Evolutionary conservation across 1,284 basidiomycete genomes (phyloP), one percentile per base, ranked within the genome.

Genomic region (Pseudozyma flocculosa): DNA sequence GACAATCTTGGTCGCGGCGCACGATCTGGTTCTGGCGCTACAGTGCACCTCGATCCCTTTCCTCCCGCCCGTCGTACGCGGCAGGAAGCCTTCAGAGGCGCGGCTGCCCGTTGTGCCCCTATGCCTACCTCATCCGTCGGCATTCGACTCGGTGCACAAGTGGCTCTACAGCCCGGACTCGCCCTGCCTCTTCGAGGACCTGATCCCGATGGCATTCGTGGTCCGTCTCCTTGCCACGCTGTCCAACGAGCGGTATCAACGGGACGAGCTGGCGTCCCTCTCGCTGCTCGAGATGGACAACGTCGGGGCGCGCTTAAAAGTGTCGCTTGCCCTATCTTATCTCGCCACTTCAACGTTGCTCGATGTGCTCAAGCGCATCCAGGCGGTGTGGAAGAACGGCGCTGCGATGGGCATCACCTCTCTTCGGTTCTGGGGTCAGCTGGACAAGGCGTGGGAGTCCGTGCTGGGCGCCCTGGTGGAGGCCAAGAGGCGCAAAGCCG

Each of bases 41-140:
- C 64, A 67, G 45, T 67, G 64, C 42, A 54, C 63, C 15, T 63
- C 64, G 21, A 60, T 67, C 24, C 64, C 64, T 4, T 60, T 58
- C 30, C 34, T 67, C 3, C 46, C 62, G 2, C 37, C 45, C 0
- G 45, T 39, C 17, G 34, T 45, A 26, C 48, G 45, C 30, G 30
- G 22, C n/a, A 13, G 40, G 14, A 26, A 47, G 29, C 40, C 40
- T 9, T 55, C 51, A 9, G 43, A 38, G 22, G 23, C 43, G 30
- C 32, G 50, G 23, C 48, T 53, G 43, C 46, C 64, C 13, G 45
- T 55, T 9, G 39, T 63, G 14, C 37, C 55, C 9, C 48, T 67
- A 41, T 36, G 39, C 19, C 41, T 67, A 10, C 64, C 64, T 1
- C 42, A 51, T 4, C 55, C 50, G 1, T 38, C 43, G 13, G 53